These are phyloP conservation scores for Metschnikowia reukaufii DNA, from an alignment of 805 yeast genomes.

Conservation along the genomic window DNA sequence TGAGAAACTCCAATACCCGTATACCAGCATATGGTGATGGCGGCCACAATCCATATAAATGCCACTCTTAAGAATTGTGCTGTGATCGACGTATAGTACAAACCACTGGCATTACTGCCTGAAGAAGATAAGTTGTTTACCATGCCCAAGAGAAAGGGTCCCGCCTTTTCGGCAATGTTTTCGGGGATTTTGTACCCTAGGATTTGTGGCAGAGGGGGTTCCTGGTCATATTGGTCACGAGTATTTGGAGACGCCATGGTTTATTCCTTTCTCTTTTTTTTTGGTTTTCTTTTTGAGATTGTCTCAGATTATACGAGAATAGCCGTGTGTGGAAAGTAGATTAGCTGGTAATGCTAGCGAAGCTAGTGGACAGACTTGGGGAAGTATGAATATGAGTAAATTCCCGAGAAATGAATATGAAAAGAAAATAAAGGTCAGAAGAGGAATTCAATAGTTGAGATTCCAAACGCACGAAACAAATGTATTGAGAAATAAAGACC, in stretches of 20 bases:
- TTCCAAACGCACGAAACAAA: no score
- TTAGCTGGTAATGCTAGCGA: no score
- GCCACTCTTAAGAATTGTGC: conserved; percentile 25
- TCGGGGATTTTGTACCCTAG: background rate
- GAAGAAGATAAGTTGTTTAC: conserved; percentile 24
- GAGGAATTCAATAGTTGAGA: no score
- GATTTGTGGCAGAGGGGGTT: background rate
- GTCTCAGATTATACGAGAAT: no score
- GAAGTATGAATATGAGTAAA: no score
- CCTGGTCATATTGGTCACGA: background rate
- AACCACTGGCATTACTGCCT: conserved; percentile 25
- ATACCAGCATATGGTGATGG: conserved; percentile 31
- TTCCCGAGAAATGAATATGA: no score
- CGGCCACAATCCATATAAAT: conserved; percentile 24
- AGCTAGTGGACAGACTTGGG: no score
- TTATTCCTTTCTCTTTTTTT: background rate
- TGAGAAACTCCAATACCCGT: conserved; percentile 22
- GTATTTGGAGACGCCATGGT: background rate
- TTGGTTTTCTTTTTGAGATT: no score
- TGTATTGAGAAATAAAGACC: background rate
- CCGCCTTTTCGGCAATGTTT: conserved; percentile 1
- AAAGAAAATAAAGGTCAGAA: no score
- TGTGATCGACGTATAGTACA: conserved; percentile 21
- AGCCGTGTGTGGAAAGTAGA: no score
- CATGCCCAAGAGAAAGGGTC: conserved; percentile 30